Evolutionary conservation across 2,329 filamentous ascomycete species (phyloP), one percentile per base, ranked within the genome.

Genomic region (Cladophialophora yegresii): DNA sequence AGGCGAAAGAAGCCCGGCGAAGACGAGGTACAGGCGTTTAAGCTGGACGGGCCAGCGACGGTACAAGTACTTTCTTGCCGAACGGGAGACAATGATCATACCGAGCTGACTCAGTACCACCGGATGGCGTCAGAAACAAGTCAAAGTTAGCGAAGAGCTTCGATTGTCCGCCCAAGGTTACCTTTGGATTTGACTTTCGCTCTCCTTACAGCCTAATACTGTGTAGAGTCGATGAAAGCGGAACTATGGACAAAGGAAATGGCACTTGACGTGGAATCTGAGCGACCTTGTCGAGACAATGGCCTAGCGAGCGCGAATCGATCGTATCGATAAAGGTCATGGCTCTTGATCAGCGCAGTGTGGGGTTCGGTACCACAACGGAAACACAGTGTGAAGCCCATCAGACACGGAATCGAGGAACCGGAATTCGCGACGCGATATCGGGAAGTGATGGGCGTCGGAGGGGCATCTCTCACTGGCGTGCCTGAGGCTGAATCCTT

Each of bases 281-380:
- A 33, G 16, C 51, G 28, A 50, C 12, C 47, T 43, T n/a, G 23
- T 50, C 47, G 47, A 16, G 3, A 12, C 20, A 16, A 54, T 54
- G 33, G 51, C 26, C 51, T 33, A 30, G 32, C 51, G 23, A 50
- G 51, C 51, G 51, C 51, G 23, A 32, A 54, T 54, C 51, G 28
- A 32, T 54, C 23, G 51, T 50, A 28, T 54, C 51, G 51, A 54
- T 54, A 20, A 54, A 33, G 28, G 20, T 13, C 47, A 26, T 50
- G 45, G 33, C 33, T 13, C 2, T 53, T 30, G 50, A 53, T 53
- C 50, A 28, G 23, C 23, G 28, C 23, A 54, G 16, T 32, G 51
- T 54, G 51, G 51, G 51, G n/a, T n/a, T n/a, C n/a, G 51, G 51
- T 54, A 28, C 23, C 50, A 33, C 50, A n/a, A 33, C n/a, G 23